Base-by-base conservation (phyloP, 2,329 filamentous ascomycete genomes). In the Hypoxylon sp. region DNA sequence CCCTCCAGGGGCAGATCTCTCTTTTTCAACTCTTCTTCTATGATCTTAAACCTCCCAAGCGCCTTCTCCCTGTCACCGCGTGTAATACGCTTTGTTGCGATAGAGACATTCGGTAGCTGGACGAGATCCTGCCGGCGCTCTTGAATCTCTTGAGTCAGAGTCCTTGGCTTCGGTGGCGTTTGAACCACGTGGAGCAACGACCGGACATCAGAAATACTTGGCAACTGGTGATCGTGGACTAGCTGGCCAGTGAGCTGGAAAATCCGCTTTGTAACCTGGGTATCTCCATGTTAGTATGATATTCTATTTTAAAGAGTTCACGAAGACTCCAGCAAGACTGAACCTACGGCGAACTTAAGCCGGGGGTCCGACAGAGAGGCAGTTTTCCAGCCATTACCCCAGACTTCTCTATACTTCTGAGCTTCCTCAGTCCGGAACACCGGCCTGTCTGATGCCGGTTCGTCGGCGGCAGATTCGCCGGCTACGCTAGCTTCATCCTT, bases 241-340 rank as follows among this genome's bases (percentile, higher is more conserved):
- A 88, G 87, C 67, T 90, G 87, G 67, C 93, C 93, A n/a, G 91
- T 94, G 66, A 97, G 84, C 78, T 96, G 92, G 78, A 91, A 89
- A 67, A 94, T 82, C 65, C 93, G 90, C 82, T 97, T 97, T 75
- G 90, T 82, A 71, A 96, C 85, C 94, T 98, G 72, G 21, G n/a
- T 4, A 46, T 11, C 3, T 10, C 3, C 17, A 5, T 48, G 49
- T 76, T 58, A 73, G 71, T 51, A 45, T 13, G 25, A 28, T 52
- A 38, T 52, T 30, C 36, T 45, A 45, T n/a, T 19, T n/a, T 7
- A 13, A 13, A 30, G 59, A 23, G 43, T 10, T 43, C 14, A 17
- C 6, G 46, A 23, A 13, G 56, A 30, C 41, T 46, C 11, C 2
- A n/a, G 30, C 4, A n/a, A 38, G 28, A 60, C 23, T 41, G 36